phyloP scores from a whole-genome alignment of 2,329 filamentous ascomycete genomes.

The Sporothrix schenckii region DNA sequence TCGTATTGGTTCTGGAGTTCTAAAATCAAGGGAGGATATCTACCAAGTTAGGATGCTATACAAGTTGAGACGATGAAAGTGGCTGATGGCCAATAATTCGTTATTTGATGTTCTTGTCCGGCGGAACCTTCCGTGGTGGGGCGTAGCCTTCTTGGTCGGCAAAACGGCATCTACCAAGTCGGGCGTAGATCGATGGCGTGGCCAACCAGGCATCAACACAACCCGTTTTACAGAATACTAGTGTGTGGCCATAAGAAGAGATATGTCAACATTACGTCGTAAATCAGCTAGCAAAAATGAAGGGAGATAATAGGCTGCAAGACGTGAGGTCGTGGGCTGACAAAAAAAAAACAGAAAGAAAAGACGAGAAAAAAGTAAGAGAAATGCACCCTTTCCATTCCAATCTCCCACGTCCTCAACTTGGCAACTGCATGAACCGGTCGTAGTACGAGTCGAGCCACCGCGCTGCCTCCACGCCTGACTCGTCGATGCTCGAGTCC shows the following conservation, averaged over 20 bases:
- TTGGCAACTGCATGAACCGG: constrained; percentile 57
- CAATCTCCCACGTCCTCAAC: constrained; percentile 13
- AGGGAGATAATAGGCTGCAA: not conserved
- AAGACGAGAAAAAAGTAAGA: not conserved
- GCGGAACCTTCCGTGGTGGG: not conserved
- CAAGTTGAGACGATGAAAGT: not conserved
- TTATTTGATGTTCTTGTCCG: not conserved
- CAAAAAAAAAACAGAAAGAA: not conserved
- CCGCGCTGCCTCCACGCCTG: constrained; percentile 55
- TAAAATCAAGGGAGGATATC: not conserved
- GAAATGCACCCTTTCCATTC: too few species aligned
- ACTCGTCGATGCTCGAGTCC: constrained; percentile 55
- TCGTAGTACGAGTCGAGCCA: constrained; percentile 61
- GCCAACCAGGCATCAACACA: constrained; percentile 9
- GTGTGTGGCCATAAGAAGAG: not conserved
- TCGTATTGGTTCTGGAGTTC: not conserved
- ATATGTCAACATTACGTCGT: constrained; percentile 16
- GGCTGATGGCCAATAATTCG: not conserved
- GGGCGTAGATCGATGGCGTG: constrained; percentile 6
- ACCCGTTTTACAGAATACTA: not conserved
- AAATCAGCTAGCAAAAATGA: not conserved
- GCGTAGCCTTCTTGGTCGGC: not conserved
- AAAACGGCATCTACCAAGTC: not conserved
- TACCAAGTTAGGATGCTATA: not conserved
- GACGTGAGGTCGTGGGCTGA: constrained; percentile 13